phyloP scores from a whole-genome alignment of 2,329 filamentous ascomycete species.

The Coniochaeta ligniaria region DNA sequence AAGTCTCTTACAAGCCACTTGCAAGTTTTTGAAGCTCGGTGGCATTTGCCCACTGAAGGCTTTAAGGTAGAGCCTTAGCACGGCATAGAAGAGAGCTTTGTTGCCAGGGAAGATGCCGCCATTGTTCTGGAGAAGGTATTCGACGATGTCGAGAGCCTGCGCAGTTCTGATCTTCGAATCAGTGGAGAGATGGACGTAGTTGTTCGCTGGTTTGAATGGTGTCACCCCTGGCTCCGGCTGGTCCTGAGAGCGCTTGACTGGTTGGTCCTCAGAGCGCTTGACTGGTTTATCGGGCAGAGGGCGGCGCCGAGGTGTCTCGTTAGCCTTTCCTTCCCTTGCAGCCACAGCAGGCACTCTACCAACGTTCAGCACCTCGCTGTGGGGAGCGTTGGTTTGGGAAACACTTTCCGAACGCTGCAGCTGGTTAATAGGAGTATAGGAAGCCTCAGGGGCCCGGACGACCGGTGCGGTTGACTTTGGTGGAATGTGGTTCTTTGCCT shows the following conservation, averaged over 20 bases:
- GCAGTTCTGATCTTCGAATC: conserved; percentile 18
- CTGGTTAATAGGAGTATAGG: background rate
- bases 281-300: background rate
- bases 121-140: conserved; percentile 31
- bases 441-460: background rate
- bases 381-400: background rate
- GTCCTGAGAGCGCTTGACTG: background rate
- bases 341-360: background rate
- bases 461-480: background rate
- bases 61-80: conserved; percentile 36
- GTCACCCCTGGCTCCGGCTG: background rate
- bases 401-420: background rate
- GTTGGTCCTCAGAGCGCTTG: background rate
- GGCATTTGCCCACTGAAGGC: conserved; percentile 29
- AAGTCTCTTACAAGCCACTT: conserved; percentile 29
- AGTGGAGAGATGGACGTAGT: conserved; percentile 12
- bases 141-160: conserved; percentile 31
- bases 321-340: background rate
- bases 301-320: conserved; percentile 1
- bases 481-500: background rate
- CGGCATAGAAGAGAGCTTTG: conserved; percentile 38
- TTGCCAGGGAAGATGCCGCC: conserved; percentile 44
- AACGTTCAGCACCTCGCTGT: too few relatives aligned
- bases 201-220: conserved; percentile 13
- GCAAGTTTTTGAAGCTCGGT: conserved; percentile 31